Base-by-base conservation (phyloP, 176 grass and related monocot genomes). In the Oryza punctata region DNA sequence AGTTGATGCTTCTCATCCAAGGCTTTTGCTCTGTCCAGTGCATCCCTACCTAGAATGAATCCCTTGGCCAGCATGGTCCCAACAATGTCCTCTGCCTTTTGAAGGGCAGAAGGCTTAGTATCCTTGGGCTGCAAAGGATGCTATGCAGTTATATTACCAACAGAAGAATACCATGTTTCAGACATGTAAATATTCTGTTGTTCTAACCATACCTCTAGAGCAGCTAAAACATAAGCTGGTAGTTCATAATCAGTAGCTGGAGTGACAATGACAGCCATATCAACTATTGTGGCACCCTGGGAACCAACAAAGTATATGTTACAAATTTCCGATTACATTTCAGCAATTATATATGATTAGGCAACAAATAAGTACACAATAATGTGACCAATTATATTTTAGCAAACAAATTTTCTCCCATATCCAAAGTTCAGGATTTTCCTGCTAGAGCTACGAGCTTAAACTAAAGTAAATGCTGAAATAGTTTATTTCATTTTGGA, bases 201-300 rank as follows among this genome's bases (percentile, higher is more conserved):
- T 15, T 75, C 74, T 29, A 49, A 77, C 24, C 27, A 68, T 90
- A 87, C 86, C 92, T 91, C 96, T 26, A 85, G 85, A 64, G 78
- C 77, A 88, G 77, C 74, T 73, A 91, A 79, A 70, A 87, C 88
- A 80, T 71, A 65, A 78, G 91, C 69, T 33, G 96, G 96, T 24
- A 94, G 70, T 67, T 94, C 78, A 87, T 94, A 99, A 74, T 91
- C 93, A 45, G 80, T 73, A 47, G 85, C 82, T 10, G 83, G 93
- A 0, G 88, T 87, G 45, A 99, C 87, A 26, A 92, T 86, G 46
- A 99, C 96, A 75, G 93, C 87, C 89, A 96, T 88, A 86, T 94
- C 93, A 63, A 96, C 96, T 94, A 99, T 96, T 26, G 93, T 99
- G 28, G 93, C 96, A 78, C 96, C 96, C 96, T 99, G 77, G 67